Evolutionary conservation across 2,329 filamentous ascomycete genomes (phyloP).

Genomic region (Lasiodiplodia citricola): DNA sequence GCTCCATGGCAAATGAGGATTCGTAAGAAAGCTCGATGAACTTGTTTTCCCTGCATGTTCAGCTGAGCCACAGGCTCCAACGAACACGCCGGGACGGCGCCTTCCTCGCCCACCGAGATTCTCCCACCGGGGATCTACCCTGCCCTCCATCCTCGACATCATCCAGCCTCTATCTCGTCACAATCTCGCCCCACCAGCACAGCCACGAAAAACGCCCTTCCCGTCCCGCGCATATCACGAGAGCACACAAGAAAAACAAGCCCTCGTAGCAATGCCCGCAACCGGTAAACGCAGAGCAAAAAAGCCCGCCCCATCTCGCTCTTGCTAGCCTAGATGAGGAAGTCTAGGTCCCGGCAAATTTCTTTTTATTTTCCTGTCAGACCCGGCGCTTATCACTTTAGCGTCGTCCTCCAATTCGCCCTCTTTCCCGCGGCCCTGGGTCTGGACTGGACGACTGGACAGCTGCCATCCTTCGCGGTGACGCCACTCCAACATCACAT

Average conservation of each 20-base stretch:
- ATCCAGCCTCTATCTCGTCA: not conserved
- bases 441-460: not conserved
- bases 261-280: not conserved
- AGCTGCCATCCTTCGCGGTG: too few relatives aligned
- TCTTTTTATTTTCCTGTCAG: not conserved
- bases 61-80: not conserved
- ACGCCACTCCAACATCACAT: too few relatives aligned
- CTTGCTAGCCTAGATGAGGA: not conserved
- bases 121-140: not conserved
- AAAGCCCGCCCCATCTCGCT: not conserved
- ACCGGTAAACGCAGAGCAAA: not conserved
- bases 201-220: not conserved
- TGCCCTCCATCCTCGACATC: not conserved
- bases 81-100: not conserved
- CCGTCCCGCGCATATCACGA: not conserved
- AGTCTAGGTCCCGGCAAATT: not conserved
- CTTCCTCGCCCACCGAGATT: not conserved
- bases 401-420: not conserved
- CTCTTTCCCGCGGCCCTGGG: not conserved
- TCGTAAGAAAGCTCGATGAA: not conserved
- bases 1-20: not conserved
- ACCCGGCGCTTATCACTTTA: not conserved
- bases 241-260: not conserved
- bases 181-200: not conserved
- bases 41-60: not conserved